Evolutionary conservation across 2,329 filamentous ascomycete genomes (phyloP).

Genomic region (Penicillium aurantiogriseum): DNA sequence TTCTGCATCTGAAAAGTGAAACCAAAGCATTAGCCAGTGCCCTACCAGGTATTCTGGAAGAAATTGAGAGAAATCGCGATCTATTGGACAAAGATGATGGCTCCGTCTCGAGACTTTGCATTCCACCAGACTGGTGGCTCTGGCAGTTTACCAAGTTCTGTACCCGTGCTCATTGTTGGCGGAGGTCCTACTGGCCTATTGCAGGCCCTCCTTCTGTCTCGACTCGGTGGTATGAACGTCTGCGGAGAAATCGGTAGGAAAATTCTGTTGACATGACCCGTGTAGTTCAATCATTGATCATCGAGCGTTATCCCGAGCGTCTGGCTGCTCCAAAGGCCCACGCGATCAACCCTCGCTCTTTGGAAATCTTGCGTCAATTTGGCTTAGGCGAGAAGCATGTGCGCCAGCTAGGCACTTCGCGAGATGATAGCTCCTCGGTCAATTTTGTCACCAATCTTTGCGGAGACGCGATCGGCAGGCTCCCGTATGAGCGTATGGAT

Average conservation of each 20-base stretch:
- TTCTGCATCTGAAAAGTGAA: not conserved
- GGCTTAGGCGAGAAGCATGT: slow-evolving; percentile 19
- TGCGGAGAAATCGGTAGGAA: not conserved
- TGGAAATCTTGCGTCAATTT: slow-evolving; percentile 25
- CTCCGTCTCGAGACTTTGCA: slow-evolving; percentile 1
- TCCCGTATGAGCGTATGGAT: slow-evolving; percentile 32
- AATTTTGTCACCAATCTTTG: slow-evolving; percentile 39
- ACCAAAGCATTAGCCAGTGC: not conserved
- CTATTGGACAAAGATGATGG: not conserved
- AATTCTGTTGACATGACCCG: not conserved
- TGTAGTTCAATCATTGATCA: slow-evolving; percentile 13
- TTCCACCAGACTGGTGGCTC: not conserved
- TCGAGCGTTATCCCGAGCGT: slow-evolving; percentile 23
- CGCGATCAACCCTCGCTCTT: slow-evolving; percentile 23
- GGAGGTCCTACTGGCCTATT: slow-evolving; percentile 38
- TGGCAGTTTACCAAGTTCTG: not conserved
- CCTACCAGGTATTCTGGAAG: not conserved
- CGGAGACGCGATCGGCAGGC: slow-evolving; percentile 33
- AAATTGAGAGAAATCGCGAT: no score
- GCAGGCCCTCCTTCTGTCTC: slow-evolving; percentile 34
- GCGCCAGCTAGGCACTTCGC: slow-evolving; percentile 31
- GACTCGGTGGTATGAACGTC: slow-evolving; percentile 23
- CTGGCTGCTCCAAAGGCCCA: slow-evolving; percentile 26
- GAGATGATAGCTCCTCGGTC: slow-evolving; percentile 38
- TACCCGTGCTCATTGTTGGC: slow-evolving; percentile 36